Conservation (phyloP, 768 basidiomycete species). For the Crucibulum laeve region DNA sequence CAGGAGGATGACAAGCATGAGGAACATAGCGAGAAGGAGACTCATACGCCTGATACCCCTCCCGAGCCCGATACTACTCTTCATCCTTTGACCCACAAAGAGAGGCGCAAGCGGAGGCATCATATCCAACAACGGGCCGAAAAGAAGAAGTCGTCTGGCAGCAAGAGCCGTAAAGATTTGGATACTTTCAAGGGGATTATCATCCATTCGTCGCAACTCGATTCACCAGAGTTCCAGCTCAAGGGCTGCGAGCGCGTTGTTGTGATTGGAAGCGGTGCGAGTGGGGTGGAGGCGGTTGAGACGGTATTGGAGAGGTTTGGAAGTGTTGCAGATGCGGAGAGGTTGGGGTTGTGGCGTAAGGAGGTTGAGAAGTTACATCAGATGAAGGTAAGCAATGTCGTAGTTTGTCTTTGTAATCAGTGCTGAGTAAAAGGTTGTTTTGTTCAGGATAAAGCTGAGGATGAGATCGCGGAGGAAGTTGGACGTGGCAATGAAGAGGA, state of each 20-base stretch:
- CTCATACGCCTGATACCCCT: no score
- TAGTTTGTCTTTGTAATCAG: no score
- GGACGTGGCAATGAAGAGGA: constrained; percentile 5
- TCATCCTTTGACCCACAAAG: no score
- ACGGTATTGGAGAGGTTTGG: constrained; percentile 22
- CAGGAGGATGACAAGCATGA: constrained; percentile 1
- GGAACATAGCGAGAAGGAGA: background rate
- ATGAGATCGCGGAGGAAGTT: background rate
- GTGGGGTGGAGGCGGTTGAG: constrained; percentile 27
- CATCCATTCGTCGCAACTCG: constrained; percentile 45
- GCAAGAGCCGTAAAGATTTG: no score
- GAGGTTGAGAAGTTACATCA: background rate
- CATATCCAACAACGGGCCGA: background rate
- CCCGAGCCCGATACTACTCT: no score
- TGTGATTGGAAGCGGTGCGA: constrained; percentile 50
- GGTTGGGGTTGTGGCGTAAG: background rate
- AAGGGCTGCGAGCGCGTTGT: constrained; percentile 35
- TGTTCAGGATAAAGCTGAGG: background rate
- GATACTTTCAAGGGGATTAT: constrained; percentile 28
- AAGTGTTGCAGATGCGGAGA: constrained; percentile 4
- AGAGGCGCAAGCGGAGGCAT: no score
- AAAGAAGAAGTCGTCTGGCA: background rate
- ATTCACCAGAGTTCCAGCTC: constrained; percentile 21
- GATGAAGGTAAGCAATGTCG: background rate
- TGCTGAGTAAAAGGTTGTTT: no score